Evolutionary conservation across 1,284 basidiomycete genomes (phyloP), one percentile per base, ranked within the genome.

Genomic region (Papiliotrema terrestris): DNA sequence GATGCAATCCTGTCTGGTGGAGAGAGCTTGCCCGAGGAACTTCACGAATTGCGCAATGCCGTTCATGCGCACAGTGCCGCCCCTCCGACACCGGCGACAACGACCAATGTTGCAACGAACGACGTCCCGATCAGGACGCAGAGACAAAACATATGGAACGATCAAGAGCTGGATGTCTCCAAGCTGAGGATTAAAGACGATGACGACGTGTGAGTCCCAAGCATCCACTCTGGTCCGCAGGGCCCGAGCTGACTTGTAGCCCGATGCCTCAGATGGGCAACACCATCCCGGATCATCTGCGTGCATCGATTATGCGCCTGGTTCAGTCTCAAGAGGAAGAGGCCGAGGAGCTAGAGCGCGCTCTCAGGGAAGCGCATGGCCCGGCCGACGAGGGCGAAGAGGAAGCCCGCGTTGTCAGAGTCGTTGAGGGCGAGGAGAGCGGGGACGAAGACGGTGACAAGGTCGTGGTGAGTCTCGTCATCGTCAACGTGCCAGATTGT

Each of bases 271-370:
- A 59, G 14, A 76, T 80, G 32, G 86, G 89, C 61, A 80, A 81
- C 3, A 76, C 80, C 1, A 84, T 85, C 63, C 81, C 85, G 3
- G 85, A 86, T 45, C 80, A 86, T 63, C 86, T 91, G 81, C 91
- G 91, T 66, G 83, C 83, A 0, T 86, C 86, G 54, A 86, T 92
- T 61, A 79, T 92, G 15, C 83, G 88, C 23, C 82, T 88, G 2
- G 86, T 84, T 0, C 86, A 90, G 64, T 83, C 80, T 22, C 83
- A 89, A 49, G 80, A 78, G 0, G 82, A 85, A 41, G 83, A 84
- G 22, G 86, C 85, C 15, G 85, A 86, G 19, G 86, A 85, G 17
- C 83, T 83, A 1, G 80, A 79, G 9, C 75, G 77, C 3, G 77
- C 72, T 6, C 65, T 73, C n/a, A 62, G 60, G 8, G 71, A 76